Percentiles rank a stretch among this genome's conserved stretches.
Evolutionary conservation across 495 filamentous ascomycete genomes (phyloP).

Genomic region (Usnea hakonensis): DNA sequence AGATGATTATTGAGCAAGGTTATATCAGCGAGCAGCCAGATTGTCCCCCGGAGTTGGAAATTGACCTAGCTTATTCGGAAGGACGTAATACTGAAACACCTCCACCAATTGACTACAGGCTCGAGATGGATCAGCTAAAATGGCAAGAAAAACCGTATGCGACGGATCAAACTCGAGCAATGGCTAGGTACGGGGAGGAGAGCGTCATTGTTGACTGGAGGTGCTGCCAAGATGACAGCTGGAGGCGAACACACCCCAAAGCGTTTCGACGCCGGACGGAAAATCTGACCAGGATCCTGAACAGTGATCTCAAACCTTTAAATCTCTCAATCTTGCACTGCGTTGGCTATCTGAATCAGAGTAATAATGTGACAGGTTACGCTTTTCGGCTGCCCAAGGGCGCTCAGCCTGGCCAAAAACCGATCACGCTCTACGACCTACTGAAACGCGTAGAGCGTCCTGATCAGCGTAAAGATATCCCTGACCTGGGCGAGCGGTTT

Average conservation of each 20-base stretch:
- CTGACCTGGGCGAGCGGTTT: conserved; percentile 28
- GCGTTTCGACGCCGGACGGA: conserved; percentile 21
- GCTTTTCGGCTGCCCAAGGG: conserved; percentile 18
- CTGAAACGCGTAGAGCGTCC: conserved; percentile 3
- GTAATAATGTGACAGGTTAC: conserved; percentile 19
- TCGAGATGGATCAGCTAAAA: conserved; percentile 18
- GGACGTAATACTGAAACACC: background rate
- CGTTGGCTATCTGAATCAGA: conserved; percentile 22
- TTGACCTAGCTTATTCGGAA: background rate
- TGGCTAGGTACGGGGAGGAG: conserved; percentile 20
- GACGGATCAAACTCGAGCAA: conserved; percentile 20
- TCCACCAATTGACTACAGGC: conserved; percentile 10
- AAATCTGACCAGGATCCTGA: conserved; percentile 24
- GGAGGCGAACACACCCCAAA: conserved; percentile 18
- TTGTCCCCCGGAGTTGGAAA: background rate
- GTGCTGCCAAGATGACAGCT: conserved; percentile 22
- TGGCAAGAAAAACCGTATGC: conserved; percentile 18
- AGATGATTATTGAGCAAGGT: conserved; percentile 15
- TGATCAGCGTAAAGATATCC: conserved; percentile 6
- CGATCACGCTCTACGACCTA: conserved; percentile 16
- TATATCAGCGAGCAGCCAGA: conserved; percentile 2
- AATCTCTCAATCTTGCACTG: conserved; percentile 22
- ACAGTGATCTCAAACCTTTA: conserved; percentile 22
- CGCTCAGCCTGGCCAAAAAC: conserved; percentile 11
- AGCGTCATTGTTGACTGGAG: conserved; percentile 25